Evolutionary conservation across 495 filamentous ascomycete species (phyloP).

Genomic region (Chaetomidium leptoderma): DNA sequence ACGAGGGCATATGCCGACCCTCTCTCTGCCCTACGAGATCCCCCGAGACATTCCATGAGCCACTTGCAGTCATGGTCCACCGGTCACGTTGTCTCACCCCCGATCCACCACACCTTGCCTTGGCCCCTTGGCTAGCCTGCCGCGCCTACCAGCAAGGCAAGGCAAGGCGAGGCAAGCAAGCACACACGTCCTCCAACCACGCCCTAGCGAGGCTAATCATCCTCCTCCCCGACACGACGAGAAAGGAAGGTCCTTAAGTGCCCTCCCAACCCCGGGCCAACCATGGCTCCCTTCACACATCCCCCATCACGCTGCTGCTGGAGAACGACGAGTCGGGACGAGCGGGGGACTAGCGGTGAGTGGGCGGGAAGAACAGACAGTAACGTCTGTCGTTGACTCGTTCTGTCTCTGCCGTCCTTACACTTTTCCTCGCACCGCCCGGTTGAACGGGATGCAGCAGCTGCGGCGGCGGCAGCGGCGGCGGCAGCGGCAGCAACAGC

Average conservation of each 20-base stretch:
- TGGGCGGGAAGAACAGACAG: background rate
- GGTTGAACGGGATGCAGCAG: too few relatives aligned
- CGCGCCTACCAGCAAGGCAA: background rate
- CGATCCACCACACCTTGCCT: background rate
- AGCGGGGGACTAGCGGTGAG: conserved; percentile 16
- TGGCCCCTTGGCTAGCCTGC: background rate
- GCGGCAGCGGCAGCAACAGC: too few relatives aligned
- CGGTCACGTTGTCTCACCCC: conserved; percentile 7
- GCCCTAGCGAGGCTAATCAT: conserved; percentile 7
- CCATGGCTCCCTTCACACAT: conserved; percentile 4
- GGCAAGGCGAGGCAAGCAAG: background rate
- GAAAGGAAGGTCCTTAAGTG: conserved; percentile 28
- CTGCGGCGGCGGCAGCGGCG: too few relatives aligned
- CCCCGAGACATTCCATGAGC: conserved; percentile 7
- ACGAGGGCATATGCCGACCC: conserved; percentile 6
- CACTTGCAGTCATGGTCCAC: background rate
- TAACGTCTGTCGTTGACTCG: background rate
- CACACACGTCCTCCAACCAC: background rate
- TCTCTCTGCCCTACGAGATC: conserved; percentile 8
- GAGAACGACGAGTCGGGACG: background rate
- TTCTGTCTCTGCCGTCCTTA: background rate
- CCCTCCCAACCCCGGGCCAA: conserved; percentile 2
- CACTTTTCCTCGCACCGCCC: too few relatives aligned
- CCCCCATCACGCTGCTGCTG: conserved; percentile 3
- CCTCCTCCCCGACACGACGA: conserved; percentile 22